phyloP scores from a whole-genome alignment of 176 grass and related monocot species.

The Triticum turgidum region DNA sequence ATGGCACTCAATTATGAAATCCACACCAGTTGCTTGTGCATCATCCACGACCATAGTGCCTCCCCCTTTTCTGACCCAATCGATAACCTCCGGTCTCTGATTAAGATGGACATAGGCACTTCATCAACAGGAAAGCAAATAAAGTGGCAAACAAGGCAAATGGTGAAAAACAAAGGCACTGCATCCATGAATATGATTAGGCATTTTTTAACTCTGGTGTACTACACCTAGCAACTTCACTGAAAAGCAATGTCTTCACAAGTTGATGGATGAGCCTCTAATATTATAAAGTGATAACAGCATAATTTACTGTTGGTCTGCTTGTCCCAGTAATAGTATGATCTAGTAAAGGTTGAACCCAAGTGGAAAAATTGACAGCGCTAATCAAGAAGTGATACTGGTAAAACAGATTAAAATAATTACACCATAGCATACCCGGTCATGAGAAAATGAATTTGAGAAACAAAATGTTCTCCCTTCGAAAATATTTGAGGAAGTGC shows the following conservation, averaged over 20 bases:
- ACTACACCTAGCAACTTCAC: constrained; percentile 9
- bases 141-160: background rate
- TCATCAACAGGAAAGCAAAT: constrained; percentile 26
- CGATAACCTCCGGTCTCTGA: constrained; percentile 79
- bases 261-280: background rate
- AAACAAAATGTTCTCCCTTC: constrained; percentile 79
- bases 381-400: constrained; percentile 10
- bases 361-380: background rate
- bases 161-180: background rate
- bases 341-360: constrained; percentile 6
- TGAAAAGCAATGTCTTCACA: constrained; percentile 24
- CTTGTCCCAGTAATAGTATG: background rate
- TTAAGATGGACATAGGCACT: constrained; percentile 46
- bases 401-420: constrained; percentile 20
- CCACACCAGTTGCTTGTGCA: constrained; percentile 40
- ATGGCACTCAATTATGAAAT: constrained; percentile 79
- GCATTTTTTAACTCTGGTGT: background rate
- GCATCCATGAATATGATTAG: background rate
- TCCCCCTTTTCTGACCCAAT: constrained; percentile 75
- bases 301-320: constrained; percentile 19
- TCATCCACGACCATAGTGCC: constrained; percentile 59
- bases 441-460: constrained; percentile 77
- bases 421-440: constrained; percentile 48
- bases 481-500: constrained; percentile 64
- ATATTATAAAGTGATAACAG: background rate